These are phyloP conservation scores for Botryotinia narcissicola DNA, from an alignment of 2,329 filamentous ascomycete genomes.

Conservation along the genomic window DNA sequence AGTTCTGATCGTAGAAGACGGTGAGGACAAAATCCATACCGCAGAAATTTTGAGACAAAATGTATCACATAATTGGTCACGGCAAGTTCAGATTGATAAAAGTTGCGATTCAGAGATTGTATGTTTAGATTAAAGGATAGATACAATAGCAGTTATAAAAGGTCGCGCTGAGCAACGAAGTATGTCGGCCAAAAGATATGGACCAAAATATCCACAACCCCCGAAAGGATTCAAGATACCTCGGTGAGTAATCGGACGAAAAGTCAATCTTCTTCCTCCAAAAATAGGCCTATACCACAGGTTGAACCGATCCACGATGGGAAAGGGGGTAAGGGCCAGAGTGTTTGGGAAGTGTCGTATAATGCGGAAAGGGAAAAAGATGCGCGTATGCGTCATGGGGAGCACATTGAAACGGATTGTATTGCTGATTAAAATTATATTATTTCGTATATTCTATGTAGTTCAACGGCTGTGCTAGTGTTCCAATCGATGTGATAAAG, in stretches of 20 bases:
- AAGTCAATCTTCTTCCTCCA: constrained; percentile 71
- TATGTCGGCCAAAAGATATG: constrained; percentile 65
- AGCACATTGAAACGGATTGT: background rate
- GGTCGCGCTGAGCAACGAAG: background rate
- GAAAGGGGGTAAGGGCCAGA: constrained; percentile 70
- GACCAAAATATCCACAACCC: constrained; percentile 64
- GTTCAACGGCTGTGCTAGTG: background rate
- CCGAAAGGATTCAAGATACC: constrained; percentile 47
- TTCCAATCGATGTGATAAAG: background rate
- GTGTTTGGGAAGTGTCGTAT: constrained; percentile 65
- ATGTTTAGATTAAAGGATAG: background rate
- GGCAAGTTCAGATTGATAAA: background rate
- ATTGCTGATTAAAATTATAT: background rate
- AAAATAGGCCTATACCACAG: constrained; percentile 83
- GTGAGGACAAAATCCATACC: background rate
- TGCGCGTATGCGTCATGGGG: background rate
- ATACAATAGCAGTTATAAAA: background rate
- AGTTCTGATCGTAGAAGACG: background rate
- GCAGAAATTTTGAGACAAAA: background rate
- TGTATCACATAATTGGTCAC: background rate
- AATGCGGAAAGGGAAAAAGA: too few relatives aligned
- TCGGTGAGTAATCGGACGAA: constrained; percentile 66
- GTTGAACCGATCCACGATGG: constrained; percentile 42
- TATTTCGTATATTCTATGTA: constrained; percentile 7
- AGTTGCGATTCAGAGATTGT: too few relatives aligned